Base-by-base conservation (phyloP, 352 stramenopile species). In the Hyaloperonospora arabidopsidis region DNA sequence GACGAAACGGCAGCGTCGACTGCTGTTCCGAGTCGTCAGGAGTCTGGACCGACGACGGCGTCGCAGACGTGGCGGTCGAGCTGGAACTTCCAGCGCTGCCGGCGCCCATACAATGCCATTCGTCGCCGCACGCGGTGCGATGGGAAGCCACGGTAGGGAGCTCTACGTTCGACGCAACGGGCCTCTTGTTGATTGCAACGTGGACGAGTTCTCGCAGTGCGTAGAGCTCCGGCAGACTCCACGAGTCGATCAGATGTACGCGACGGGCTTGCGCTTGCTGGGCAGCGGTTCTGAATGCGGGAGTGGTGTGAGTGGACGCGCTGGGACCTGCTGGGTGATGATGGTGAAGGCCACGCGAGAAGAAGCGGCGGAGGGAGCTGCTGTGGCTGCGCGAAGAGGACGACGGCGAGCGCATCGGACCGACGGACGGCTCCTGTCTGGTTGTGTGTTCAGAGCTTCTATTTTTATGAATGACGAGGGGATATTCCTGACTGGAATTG, bases 181-280 rank as follows among this genome's bases (percentile, higher is more conserved):
- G 47, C 3, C 49, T 57, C 54, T 68, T 74, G 46, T 70, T 56
- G 22, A 74, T 32, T 2, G 68, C 67, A 28, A 70, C 6, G 38
- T 76, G 68, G 2, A 86, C 76, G 14, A 86, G 65, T 29, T 74
- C 67, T 34, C 75, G 73, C 45, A 89, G 67, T 47, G 70, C 67
- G 34, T 67, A 72, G 49, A 89, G 63, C 66, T 89, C 79, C 12
- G 76, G 64, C 17, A 73, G 61, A 15, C 60, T 68, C 63, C 76
- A 86, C 34, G 65, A 66, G 60, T 89, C 67, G 28, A 87, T 49
- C 21, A 74, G 63, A 41, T 57, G 64, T 13, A 60, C 66, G 7
- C 65, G 65, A 18, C 52, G 55, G 29, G 23, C 52, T 50, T 58
- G 50, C 19, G 61, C 46, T n/a, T 57, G 57, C 19, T 71, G 54